Evolutionary conservation across 352 stramenopile genomes (phyloP), one percentile per base, ranked within the genome.

Genomic region (Globisporangium spiculum): DNA sequence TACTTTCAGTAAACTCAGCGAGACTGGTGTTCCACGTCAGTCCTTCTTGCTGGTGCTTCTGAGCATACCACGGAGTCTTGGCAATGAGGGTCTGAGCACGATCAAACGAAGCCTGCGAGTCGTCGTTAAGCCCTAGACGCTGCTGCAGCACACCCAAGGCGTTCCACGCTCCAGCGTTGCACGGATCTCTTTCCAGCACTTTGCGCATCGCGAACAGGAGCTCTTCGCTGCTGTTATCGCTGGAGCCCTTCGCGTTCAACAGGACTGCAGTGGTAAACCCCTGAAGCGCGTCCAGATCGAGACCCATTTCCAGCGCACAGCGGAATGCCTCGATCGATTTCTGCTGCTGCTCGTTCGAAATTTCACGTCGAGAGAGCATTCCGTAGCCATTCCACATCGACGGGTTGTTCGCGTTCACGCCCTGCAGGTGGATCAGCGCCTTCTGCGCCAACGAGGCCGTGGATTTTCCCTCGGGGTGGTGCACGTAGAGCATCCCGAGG

Each of bases 361-460:
- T 26, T 60, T 90, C 77, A 4, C 73, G 73, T 30, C 80, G 77
- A 72, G 83, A 82, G 18, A 96, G 66, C 75, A 96, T 86, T 2
- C 81, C 86, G 73, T 96, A 93, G 14, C 87, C 89, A 62, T 90
- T 92, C 89, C 89, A 96, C 87, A 96, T 95, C 14, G 82, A 80
- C 0, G 86, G 83, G 52, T 94, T 94, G 71, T 86, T 86, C 18
- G 87, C 69, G 59, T 93, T 95, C 18, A 96, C 80, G 9, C 81
- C 85, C 58, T 96, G 87, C 14, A 96, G 65, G 44, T 93, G 84
- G n/a, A 95, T 72, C 41, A 96, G 89, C 16, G 85, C 84, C 27
- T 90, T 86, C 59, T 90, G 87, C 9, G 89, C 86, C 50, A 94
- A 61, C 14, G 77, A 74, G 8, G 77, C 65, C 38, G 73, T 57